Base-by-base conservation (phyloP, 352 stramenopile genomes). In the Phytopythium oedochilum region DNA sequence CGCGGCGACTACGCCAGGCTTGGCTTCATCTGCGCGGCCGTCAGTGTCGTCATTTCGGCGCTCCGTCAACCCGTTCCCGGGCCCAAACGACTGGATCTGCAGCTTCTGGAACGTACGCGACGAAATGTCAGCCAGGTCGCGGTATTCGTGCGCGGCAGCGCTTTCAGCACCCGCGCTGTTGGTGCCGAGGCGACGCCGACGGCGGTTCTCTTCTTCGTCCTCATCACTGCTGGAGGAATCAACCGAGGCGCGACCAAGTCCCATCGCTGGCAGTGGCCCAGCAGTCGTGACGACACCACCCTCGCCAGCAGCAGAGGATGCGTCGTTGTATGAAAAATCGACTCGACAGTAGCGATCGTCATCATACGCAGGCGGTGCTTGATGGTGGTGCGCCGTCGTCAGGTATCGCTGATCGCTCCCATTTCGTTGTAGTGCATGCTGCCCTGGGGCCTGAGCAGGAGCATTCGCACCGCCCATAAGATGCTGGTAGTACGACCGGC, bases 81-180 rank as follows among this genome's bases (percentile, higher is more conserved):
- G 59, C 35, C 23, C 59, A 8, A 56, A 71, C 9, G 70, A 74
- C 18, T 69, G 66, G 25, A 73, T 75, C 43, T 90, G 77, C 35
- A 78, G 82, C 14, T 71, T 75, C 36, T 83, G 67, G 53, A 90
- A 90, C 0, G 75, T 78, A 28, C 71, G 88, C 1, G 73, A 79
- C 1, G 80, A 76, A 31, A 88, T 61, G 54, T 90, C 80, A 0
- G 80, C 88, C 7, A 88, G 56, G 43, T 90, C 69, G 29, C 64
- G 64, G 42, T 87, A 84, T 55, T 86, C 64, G 23, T 73, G 64
- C 2, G 46, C 26, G 2, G 62, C 51, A 2, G n/a, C 23, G 34
- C 5, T 44, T 42, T 42, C 51, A 22, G 23, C 29, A n/a, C 12
- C 46, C 2, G 17, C 17, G 20, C 46, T 40, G 18, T 39, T 28